Evolutionary conservation across 306 rosid species (phyloP).

Genomic region (Aeschynomene evenia): DNA sequence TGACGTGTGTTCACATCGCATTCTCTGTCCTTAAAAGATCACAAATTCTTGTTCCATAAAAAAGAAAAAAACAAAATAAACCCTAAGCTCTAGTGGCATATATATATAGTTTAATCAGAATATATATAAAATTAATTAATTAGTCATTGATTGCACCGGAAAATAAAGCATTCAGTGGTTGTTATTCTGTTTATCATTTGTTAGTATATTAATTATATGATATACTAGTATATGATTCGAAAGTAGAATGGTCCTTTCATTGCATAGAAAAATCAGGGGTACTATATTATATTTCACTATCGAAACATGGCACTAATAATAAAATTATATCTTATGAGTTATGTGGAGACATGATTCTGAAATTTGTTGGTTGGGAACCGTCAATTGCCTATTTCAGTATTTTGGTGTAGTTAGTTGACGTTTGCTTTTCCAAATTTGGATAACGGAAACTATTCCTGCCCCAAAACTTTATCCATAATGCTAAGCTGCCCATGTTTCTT

Average conservation of each 20-base stretch:
- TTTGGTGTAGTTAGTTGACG: conserved; percentile 12
- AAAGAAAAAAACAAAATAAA: neutral
- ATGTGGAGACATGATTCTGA: conserved; percentile 19
- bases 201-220: no score
- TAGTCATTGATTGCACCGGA: neutral
- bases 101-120: neutral
- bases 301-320: conserved; percentile 4
- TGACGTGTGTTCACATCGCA: conserved; percentile 5
- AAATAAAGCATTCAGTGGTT: neutral
- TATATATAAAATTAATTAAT: neutral
- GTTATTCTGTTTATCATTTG: neutral
- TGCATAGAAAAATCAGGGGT: neutral
- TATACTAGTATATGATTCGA: conserved; percentile 15
- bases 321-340: conserved; percentile 8
- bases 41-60: neutral
- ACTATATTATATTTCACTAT: neutral
- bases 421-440: conserved; percentile 21
- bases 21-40: neutral
- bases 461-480: conserved; percentile 3
- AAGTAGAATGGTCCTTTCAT: conserved; percentile 13
- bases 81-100: conserved; percentile 5
- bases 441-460: neutral
- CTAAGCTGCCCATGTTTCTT: conserved; percentile 2
- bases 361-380: conserved; percentile 15
- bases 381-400: conserved; percentile 9